Percentiles rank a stretch among this genome's conserved stretches.
Conservation (phyloP, 1,284 basidiomycete species). For the Salmacisia buchloeana region DNA sequence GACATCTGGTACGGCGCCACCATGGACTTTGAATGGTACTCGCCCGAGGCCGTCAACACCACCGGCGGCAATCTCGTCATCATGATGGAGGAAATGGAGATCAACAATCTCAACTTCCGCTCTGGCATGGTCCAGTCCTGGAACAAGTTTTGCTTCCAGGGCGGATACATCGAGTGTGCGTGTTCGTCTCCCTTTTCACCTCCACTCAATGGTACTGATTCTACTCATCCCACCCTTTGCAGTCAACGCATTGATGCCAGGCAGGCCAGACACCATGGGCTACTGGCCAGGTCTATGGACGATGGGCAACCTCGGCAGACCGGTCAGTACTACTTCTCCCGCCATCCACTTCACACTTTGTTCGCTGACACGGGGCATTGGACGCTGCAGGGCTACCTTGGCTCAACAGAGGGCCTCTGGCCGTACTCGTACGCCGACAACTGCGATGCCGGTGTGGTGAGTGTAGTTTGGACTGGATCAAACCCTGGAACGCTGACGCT, state of each 20-base stretch:
- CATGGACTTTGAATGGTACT: conserved; percentile 50
- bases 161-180: conserved; percentile 44
- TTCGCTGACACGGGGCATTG: conserved; percentile 6
- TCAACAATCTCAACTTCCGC: conserved; percentile 45
- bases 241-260: conserved; percentile 23
- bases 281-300: conserved; percentile 53
- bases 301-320: conserved; percentile 41
- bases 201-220: neutral
- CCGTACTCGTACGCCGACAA: conserved; percentile 51
- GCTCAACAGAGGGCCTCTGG: conserved; percentile 45
- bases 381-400: conserved; percentile 34
- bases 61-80: conserved; percentile 36
- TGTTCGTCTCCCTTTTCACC: conserved; percentile 23
- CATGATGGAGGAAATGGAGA: conserved; percentile 29
- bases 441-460: conserved; percentile 32
- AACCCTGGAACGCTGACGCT: neutral
- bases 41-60: conserved; percentile 44
- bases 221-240: too few relatives aligned
- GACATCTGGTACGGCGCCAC: conserved; percentile 48
- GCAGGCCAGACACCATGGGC: conserved; percentile 45
- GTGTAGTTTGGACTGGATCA: neutral
- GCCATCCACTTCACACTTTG: conserved; percentile 16
- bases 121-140: conserved; percentile 49
- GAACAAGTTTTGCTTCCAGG: conserved; percentile 51
- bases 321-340: too few relatives aligned